A percentile compares a stretch with the other conserved stretches of the same genome.
Evolutionary conservation across 176 grass and related monocot species (phyloP).

Genomic region (Zoysia pacifica): DNA sequence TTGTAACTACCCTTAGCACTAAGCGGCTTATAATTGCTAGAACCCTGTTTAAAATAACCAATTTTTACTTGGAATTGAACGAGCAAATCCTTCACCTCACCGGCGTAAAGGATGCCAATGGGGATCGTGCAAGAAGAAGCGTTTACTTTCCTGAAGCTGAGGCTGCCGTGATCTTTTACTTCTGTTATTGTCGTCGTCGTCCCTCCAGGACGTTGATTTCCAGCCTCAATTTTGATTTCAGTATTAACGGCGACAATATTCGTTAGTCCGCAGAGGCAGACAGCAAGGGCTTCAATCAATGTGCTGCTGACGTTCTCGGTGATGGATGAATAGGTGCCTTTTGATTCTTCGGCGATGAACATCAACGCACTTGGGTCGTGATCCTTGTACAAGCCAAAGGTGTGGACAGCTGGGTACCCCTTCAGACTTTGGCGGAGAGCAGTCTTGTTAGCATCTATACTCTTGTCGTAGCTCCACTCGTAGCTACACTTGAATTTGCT

Average conservation of each 20-base stretch:
- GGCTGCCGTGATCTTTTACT: not conserved
- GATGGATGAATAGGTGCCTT: not conserved
- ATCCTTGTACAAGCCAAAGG: not conserved
- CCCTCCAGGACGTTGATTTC: too few relatives aligned
- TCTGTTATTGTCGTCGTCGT: not conserved
- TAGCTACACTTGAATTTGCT: not conserved
- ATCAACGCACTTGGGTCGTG: not conserved
- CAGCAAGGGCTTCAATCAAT: not conserved
- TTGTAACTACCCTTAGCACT: not conserved
- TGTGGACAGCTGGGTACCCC: not conserved
- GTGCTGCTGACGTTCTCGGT: not conserved
- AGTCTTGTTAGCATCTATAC: not conserved
- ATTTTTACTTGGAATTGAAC: not conserved
- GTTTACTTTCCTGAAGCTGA: too few relatives aligned
- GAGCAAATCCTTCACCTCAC: conserved; percentile 6
- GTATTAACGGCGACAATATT: not conserved
- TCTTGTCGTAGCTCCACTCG: not conserved
- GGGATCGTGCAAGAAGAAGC: not conserved
- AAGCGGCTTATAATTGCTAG: not conserved
- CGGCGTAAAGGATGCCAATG: not conserved
- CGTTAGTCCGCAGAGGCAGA: not conserved
- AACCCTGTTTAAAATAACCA: not conserved
- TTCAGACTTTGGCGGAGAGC: not conserved
- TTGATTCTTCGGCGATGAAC: not conserved
- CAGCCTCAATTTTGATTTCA: not conserved